A percentile compares a stretch with the other conserved stretches of the same genome.
phyloP scores from a whole-genome alignment of 805 yeast species.

The Pichia scutulata region DNA sequence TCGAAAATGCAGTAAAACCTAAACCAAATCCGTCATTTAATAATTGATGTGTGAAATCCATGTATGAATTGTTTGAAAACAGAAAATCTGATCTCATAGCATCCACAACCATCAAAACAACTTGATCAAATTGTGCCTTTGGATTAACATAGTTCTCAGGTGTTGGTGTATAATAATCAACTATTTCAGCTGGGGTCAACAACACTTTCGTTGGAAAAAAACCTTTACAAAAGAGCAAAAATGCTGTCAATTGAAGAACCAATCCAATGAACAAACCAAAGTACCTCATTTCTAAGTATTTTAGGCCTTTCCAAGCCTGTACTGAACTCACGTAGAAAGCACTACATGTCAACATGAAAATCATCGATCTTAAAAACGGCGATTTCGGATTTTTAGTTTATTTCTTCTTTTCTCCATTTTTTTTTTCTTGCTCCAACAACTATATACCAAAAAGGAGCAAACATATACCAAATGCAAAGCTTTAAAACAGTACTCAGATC shows the following conservation, averaged over 20 bases:
- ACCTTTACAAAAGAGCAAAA: conserved; percentile 64
- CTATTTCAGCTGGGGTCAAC: conserved; percentile 48
- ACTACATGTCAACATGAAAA: background rate
- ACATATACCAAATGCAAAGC: background rate
- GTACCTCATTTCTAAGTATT: conserved; percentile 10
- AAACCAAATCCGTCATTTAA: conserved; percentile 62
- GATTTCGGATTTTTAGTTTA: background rate
- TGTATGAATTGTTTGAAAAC: conserved; percentile 56
- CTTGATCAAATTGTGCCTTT: conserved; percentile 48
- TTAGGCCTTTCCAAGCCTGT: background rate
- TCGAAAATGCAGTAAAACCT: conserved; percentile 86
- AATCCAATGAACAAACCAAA: conserved; percentile 10
- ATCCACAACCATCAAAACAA: conserved; percentile 83
- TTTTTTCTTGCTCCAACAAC: background rate
- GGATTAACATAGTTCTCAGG: conserved; percentile 24
- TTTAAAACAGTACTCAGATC: background rate
- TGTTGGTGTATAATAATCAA: conserved; percentile 27
- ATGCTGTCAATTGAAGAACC: conserved; percentile 41
- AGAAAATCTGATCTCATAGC: conserved; percentile 88
- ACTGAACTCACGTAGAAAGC: background rate
- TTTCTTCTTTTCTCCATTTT: background rate
- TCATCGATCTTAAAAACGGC: background rate
- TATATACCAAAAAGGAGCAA: background rate
- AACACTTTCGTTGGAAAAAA: conserved; percentile 88
- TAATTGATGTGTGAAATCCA: conserved; percentile 59